Base-by-base conservation (phyloP, 371 early-diverging fungal species). In the Apophysomyces sp. region DNA sequence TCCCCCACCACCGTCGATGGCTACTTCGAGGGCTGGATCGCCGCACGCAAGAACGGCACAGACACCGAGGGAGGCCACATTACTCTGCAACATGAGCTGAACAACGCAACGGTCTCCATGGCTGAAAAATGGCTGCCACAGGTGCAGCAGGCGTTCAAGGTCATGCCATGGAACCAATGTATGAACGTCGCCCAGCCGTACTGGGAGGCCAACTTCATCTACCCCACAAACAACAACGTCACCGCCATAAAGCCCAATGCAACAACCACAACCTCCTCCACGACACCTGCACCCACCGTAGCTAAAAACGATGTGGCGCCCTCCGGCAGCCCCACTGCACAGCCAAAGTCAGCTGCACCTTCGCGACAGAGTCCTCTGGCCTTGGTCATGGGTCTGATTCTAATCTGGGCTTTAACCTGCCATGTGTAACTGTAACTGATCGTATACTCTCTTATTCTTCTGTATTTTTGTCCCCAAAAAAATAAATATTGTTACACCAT, bases 171-270 rank as follows among this genome's bases (percentile, higher is more conserved):
- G 16, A 73, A 81, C 26, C 65, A 72, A 65, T 83, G 83, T 59
- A 69, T 78, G 68, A 80, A 83, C 53, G 73, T 80, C 32, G 66
- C 78, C 40, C 74, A 75, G 24, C 80, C 83, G 32, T 83, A 83
- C 40, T 77, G 78, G 78, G 83, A 83, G 61, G 60, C 59, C 1
- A 61, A 34, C 55, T 77, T 70, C 55, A 63, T 67, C 12, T 81
- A 81, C 57, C 72, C 78, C 4, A 69, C 68, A 21, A 68, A 65
- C 30, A 52, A 68, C 24, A 68, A 67, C 55, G 51, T 41, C 40
- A 55, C 60, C 57, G 41, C 51, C 6, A 34, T 66, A 44, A 44
- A 44, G 21, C 49, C 49, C 49, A 21, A 9, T 18, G 21, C 16
- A 6, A n/a, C n/a, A 21, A 7, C 49, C 4, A 18, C 49, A 16